Base-by-base conservation (phyloP, 108 stramenopile genomes). In the Tribonema minus region DNA sequence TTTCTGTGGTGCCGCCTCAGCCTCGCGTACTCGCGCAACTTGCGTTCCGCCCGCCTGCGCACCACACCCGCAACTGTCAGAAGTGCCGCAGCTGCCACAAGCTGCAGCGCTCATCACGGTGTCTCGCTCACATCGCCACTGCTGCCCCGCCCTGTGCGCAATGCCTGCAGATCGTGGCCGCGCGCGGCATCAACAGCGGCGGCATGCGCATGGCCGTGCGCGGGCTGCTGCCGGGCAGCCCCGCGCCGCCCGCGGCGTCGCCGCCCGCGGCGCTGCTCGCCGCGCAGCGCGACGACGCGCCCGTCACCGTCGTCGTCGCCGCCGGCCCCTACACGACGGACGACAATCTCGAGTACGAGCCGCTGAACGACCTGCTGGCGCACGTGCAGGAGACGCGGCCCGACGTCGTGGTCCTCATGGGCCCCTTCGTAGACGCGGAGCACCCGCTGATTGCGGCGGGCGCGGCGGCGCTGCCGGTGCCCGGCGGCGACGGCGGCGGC, bases 91-190 rank as follows among this genome's bases (percentile, higher is more conserved):
- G 94, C 28, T 68, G 80, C n/a, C 80, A 87, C 32, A 91, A 82
- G 31, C 59, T 95, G 37, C 69, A 70, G 12, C 65, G 84, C 6
- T 96, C n/a, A n/a, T n/a, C n/a, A n/a, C n/a, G n/a, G n/a, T n/a
- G n/a, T n/a, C n/a, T n/a, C n/a, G n/a, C n/a, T n/a, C n/a, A n/a
- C n/a, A n/a, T n/a, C n/a, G n/a, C n/a, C n/a, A n/a, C n/a, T n/a
- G n/a, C n/a, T n/a, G n/a, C n/a, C n/a, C n/a, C n/a, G n/a, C n/a
- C n/a, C n/a, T n/a, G n/a, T n/a, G n/a, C n/a, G n/a, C n/a, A n/a
- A n/a, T n/a, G n/a, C n/a, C n/a, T n/a, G n/a, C 97, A 98, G 87
- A 92, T 95, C 59, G 94, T 98, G 25, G 95, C 92, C 26, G 87
- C 94, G 33, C 88, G 92, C 76, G 97, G 97, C 28, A 85, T 94